Conservation (phyloP, 2,329 filamentous ascomycete species). For the Ustulina deusta region DNA sequence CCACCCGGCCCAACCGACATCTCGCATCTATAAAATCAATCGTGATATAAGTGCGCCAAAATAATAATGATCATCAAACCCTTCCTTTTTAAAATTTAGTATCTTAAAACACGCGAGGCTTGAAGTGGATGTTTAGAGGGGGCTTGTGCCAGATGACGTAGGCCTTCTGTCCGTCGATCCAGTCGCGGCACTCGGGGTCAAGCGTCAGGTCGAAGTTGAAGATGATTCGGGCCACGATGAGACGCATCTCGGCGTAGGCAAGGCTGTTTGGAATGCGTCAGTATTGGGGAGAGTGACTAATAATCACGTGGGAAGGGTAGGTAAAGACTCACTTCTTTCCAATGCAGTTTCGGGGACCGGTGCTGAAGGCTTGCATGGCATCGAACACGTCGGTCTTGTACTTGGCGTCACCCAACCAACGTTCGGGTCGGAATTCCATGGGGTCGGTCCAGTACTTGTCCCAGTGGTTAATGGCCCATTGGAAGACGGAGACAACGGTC, state of each 20-base stretch:
- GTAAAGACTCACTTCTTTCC: conserved; percentile 54
- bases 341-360: conserved; percentile 57
- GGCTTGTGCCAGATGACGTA: conserved; percentile 54
- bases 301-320: background rate
- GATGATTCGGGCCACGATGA: conserved; percentile 55
- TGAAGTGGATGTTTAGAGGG: conserved; percentile 50
- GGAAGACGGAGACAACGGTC: conserved; percentile 54
- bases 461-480: conserved; percentile 54
- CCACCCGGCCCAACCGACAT: background rate
- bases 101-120: conserved; percentile 38
- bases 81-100: background rate
- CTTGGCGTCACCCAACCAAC: conserved; percentile 51
- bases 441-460: conserved; percentile 55
- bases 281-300: background rate
- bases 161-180: conserved; percentile 50
- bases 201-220: conserved; percentile 56
- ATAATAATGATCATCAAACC: conserved; percentile 16
- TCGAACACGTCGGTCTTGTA: conserved; percentile 52
- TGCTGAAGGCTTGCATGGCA: conserved; percentile 54
- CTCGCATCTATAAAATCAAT: conserved; percentile 18
- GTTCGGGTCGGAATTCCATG: conserved; percentile 55
- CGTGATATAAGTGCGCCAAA: conserved; percentile 32
- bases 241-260: conserved; percentile 57
- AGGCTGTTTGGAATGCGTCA: conserved; percentile 47
- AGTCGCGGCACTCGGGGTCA: conserved; percentile 45